A percentile compares a stretch with the other conserved stretches of the same genome.
These are phyloP conservation scores for Clavispora asparagi DNA, from an alignment of 805 yeast species.

Conservation along the genomic window DNA sequence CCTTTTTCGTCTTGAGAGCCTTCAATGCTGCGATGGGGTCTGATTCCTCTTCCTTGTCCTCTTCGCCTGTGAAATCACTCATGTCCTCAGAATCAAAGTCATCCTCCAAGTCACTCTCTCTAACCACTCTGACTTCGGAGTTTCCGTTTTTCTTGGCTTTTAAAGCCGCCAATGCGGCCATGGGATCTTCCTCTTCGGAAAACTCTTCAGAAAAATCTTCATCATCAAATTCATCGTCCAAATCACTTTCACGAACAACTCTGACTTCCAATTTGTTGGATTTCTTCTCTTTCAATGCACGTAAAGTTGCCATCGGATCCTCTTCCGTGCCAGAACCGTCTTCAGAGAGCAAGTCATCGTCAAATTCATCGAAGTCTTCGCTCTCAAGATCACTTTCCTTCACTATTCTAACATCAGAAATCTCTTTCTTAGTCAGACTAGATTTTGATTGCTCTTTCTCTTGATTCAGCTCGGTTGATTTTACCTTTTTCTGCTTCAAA, in stretches of 20 bases:
- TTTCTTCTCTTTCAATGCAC: conserved; percentile 13
- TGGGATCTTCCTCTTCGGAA: conserved; percentile 10
- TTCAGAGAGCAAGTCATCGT: conserved; percentile 5
- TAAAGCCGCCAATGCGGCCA: conserved; percentile 17
- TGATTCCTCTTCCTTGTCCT: conserved; percentile 4
- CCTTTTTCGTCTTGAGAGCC: conserved; percentile 13
- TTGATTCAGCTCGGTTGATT: not conserved
- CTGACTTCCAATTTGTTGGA: conserved; percentile 11
- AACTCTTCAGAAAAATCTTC: conserved; percentile 1
- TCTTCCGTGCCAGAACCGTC: conserved; percentile 10
- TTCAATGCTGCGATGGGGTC: conserved; percentile 14
- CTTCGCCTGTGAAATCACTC: not conserved
- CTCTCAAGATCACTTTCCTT: conserved; percentile 13
- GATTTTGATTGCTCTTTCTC: not conserved
- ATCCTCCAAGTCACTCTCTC: conserved; percentile 27
- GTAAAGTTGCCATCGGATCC: conserved; percentile 14
- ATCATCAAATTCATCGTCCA: conserved; percentile 13
- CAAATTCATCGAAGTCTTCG: conserved; percentile 17
- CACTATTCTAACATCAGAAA: conserved; percentile 17
- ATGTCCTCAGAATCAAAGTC: not conserved
- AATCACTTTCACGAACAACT: conserved; percentile 27
- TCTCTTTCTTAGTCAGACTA: not conserved
- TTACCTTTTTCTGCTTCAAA: conserved; percentile 12
- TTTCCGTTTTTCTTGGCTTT: conserved; percentile 5
- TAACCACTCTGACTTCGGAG: conserved; percentile 20